These are phyloP conservation scores for Oryza meridionalis DNA, from an alignment of 176 grass and related monocot species.

Conservation along the genomic window DNA sequence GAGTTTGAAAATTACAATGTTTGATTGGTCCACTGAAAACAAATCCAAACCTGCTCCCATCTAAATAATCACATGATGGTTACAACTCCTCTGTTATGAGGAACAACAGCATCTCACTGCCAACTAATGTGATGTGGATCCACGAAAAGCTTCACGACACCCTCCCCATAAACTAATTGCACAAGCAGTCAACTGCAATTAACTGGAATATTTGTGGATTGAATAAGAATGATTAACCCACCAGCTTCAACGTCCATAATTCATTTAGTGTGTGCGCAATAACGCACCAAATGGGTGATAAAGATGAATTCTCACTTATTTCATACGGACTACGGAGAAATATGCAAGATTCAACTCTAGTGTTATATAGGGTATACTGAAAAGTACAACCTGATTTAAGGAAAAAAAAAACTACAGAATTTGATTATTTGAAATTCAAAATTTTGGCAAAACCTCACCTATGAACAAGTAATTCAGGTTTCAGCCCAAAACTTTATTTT, in stretches of 20 bases:
- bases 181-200: slow-evolving; percentile 49
- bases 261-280: slow-evolving; percentile 42
- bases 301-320: slow-evolving; percentile 16
- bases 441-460: not conserved
- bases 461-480: not conserved
- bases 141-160: slow-evolving; percentile 30
- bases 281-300: not conserved
- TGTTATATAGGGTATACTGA: not conserved
- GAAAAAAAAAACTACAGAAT: not conserved
- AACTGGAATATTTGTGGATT: slow-evolving; percentile 28
- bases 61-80: slow-evolving; percentile 38
- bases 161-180: slow-evolving; percentile 25
- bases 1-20: not conserved
- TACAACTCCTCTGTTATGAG: slow-evolving; percentile 46
- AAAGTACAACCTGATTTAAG: not conserved
- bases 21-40: slow-evolving; percentile 20
- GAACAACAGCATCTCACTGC: slow-evolving; percentile 34
- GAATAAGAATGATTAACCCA: slow-evolving; percentile 32
- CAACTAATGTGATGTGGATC: slow-evolving; percentile 47
- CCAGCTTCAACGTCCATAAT: slow-evolving; percentile 24
- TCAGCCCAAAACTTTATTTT: not conserved
- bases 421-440: not conserved
- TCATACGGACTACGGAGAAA: not conserved
- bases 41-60: slow-evolving; percentile 25
- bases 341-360: slow-evolving; percentile 25